Conservation (phyloP, 495 filamentous ascomycete species). For the Penicillium turbatum region DNA sequence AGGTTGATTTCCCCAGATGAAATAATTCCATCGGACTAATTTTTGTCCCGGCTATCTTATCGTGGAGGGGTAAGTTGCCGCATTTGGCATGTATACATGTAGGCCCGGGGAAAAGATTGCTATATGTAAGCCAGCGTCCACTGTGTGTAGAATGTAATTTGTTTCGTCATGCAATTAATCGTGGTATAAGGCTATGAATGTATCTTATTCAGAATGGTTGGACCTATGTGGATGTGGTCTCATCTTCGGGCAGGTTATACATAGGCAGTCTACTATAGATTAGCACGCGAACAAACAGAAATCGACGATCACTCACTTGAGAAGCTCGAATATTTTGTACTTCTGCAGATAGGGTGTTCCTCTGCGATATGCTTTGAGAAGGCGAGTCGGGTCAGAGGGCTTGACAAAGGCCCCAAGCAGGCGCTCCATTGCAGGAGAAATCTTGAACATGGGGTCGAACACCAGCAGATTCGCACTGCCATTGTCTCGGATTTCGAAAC, state of each 20-base stretch:
- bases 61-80: conserved; percentile 7
- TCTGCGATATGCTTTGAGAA: conserved; percentile 68
- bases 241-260: not conserved
- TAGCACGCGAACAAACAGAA: not conserved
- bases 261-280: conserved; percentile 5
- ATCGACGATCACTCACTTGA: conserved; percentile 53
- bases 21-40: conserved; percentile 18
- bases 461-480: conserved; percentile 72
- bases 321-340: conserved; percentile 71
- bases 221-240: not conserved
- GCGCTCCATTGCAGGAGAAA: conserved; percentile 57
- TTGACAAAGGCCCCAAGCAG: conserved; percentile 46
- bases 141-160: no score
- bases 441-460: conserved; percentile 84
- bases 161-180: not conserved
- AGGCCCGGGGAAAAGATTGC: no score
- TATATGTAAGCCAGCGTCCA: no score
- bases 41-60: conserved; percentile 26
- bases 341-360: conserved; percentile 61
- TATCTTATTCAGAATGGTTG: no score
- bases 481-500: conserved; percentile 64
- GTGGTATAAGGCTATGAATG: not conserved
- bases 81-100: conserved; percentile 9
- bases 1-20: conserved; percentile 10
- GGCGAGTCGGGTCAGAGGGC: conserved; percentile 46